Evolutionary conservation across 192 early-diverging fungal genomes (phyloP), one percentile per base, ranked within the genome.

Genomic region (Coemansia sp.): DNA sequence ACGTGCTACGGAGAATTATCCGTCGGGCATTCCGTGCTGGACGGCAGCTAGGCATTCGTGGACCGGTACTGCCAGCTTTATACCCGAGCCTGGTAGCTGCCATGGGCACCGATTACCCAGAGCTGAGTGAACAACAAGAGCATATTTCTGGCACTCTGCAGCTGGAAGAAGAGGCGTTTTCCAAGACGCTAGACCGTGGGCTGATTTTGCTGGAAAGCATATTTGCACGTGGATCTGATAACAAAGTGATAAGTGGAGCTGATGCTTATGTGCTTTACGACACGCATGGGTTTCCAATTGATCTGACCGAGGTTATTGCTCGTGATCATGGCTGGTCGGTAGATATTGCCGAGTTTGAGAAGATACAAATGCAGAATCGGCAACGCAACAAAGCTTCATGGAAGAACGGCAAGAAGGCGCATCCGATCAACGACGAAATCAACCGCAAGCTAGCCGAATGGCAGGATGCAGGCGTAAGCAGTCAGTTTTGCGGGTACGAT

Each of bases 211-310:
- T 98, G 58, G 88, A 89, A 50, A 7, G 45, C 0, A 82, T 87
- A 57, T 79, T 88, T 23, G 53, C 82, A 5, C 36, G 40, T 11
- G 79, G 80, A n/a, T 42, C 79, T 13, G 28, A 15, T 30, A 80
- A 23, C 36, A 86, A 59, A 11, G 50, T 70, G 6, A 68, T 98
- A 23, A 82, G 85, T 28, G 96, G 92, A 19, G 81, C 79, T 15
- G 93, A 96, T 67, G 94, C 90, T 7, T 98, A 93, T 91, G 80
- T 87, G 47, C 73, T 98, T 45, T 98, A 98, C 53, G 96, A 97
- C 57, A 98, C 96, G 8, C 96, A 96, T 66, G 96, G 96, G 28
- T 98, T 98, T 81, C 96, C 96, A 5, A 87, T 94, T 4, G 96
- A 98, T 69, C 80, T 98, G 64, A 98, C 96, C 6, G 86, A 91